These are phyloP conservation scores for Penicillium sp. DNA, from an alignment of 2,329 filamentous ascomycete genomes.

Conservation along the genomic window DNA sequence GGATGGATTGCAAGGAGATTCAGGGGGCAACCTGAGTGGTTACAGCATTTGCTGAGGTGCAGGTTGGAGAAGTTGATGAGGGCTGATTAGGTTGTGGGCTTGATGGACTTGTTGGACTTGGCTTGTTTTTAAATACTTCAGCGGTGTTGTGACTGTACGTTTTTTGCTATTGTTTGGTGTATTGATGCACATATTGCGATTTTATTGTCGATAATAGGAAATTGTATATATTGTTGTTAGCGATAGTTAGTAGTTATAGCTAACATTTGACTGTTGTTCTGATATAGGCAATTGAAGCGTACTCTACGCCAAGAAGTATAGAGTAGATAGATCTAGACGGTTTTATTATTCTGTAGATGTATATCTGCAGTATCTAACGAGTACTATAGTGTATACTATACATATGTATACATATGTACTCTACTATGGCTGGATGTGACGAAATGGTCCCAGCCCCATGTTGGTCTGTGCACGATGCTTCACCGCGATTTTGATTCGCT, in stretches of 20 bases:
- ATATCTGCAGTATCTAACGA: background rate
- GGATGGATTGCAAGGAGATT: slow-evolving; percentile 37
- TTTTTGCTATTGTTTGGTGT: background rate
- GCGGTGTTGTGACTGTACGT: background rate
- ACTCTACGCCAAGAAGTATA: background rate
- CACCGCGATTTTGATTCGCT: slow-evolving; percentile 25
- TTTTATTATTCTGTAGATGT: background rate
- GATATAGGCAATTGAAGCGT: no score
- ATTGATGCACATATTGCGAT: background rate
- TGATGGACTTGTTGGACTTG: background rate
- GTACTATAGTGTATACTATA: background rate
- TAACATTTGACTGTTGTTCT: background rate
- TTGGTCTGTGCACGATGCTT: slow-evolving; percentile 18
- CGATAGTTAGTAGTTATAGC: background rate
- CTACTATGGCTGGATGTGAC: background rate
- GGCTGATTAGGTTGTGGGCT: slow-evolving; percentile 2
- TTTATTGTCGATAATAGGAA: background rate
- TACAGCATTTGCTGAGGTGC: slow-evolving; percentile 47
- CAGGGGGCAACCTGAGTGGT: slow-evolving; percentile 55
- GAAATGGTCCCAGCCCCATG: slow-evolving; percentile 6
- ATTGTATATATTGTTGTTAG: background rate
- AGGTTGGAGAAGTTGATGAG: slow-evolving; percentile 25
- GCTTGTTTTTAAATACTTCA: background rate
- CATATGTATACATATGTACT: no score
- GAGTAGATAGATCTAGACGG: background rate